A percentile compares a stretch with the other conserved stretches of the same genome.
Conservation (phyloP, 2,329 filamentous ascomycete species). For the Colletotrichum sp. region DNA sequence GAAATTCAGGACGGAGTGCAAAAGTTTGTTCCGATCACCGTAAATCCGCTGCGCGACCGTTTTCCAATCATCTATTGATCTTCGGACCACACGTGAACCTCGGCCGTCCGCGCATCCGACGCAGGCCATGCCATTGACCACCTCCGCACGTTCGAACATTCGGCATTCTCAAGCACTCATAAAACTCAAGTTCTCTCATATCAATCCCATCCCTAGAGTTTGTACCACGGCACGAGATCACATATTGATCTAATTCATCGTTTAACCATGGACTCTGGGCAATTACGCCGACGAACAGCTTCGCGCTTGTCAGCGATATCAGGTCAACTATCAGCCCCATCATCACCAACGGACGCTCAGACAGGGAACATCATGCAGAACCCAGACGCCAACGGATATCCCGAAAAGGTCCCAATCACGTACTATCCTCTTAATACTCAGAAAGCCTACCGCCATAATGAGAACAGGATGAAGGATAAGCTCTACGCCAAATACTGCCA, state of each 20-base stretch:
- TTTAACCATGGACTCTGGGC: neutral
- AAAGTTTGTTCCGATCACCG: neutral
- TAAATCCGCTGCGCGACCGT: neutral
- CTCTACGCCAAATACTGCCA: constrained; percentile 10
- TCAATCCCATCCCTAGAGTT: rapidly evolving
- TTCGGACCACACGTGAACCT: neutral
- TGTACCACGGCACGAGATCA: neutral
- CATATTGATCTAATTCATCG: neutral
- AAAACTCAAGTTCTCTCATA: neutral
- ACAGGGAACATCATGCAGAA: neutral
- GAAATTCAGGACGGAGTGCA: rapidly evolving
- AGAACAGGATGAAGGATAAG: constrained; percentile 4
- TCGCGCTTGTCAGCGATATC: neutral
- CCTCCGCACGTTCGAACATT: neutral
- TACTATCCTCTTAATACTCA: constrained; percentile 11
- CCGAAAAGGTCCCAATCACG: constrained; percentile 4
- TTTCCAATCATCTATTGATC: neutral
- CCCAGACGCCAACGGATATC: constrained; percentile 7
- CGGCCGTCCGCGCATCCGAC: neutral
- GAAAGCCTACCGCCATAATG: neutral
- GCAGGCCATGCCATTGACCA: neutral
- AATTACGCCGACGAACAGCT: neutral
- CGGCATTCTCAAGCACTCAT: neutral
- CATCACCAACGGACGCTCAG: neutral
- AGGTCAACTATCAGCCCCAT: neutral